Evolutionary conservation across 768 basidiomycete species (phyloP), one percentile per base, ranked within the genome.

Genomic region (Suillus subaureus): DNA sequence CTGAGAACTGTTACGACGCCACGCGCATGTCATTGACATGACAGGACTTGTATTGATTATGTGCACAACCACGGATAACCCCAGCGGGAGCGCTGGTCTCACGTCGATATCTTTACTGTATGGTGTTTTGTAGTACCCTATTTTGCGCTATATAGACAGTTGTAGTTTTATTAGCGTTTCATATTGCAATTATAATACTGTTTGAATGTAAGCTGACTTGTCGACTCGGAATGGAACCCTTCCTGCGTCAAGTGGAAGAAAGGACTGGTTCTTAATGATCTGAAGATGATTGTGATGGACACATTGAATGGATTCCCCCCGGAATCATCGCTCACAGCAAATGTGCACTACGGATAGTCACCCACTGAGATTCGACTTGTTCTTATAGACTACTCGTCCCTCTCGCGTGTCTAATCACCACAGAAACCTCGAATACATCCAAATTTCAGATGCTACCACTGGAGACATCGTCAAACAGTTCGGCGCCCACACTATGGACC

Each of bases 151-250:
- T 77, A 77, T 64, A 45, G 70, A 68, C 66, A 70, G 62, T 63
- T 76, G 75, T 77, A 77, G 67, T 66, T 67, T 67, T 77, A 77
- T 64, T 33, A 26, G 63, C 63, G 57, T 26, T 63, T 33, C 55
- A 52, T 47, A 57, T 55, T 66, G 26, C 45, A 21, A 51, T 56
- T 52, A 9, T 35, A 39, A 58, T 49, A 58, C 45, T 57, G 61
- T 33, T 67, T 31, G 3, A 6, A 31, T 23, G 61, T n/a, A 33
- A 33, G 18, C 47, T 31, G 40, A 37, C 16, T 16, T 18, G 18
- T 18, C 42, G 42, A 42, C 42, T 42, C 6, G 6, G 16, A 42
- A 18, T n/a, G n/a, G n/a, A n/a, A n/a, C n/a, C n/a, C n/a, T n/a
- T n/a, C n/a, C n/a, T n/a, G n/a, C n/a, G n/a, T n/a, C n/a, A n/a